These are phyloP conservation scores for Tulasnella sp. DNA, from an alignment of 768 basidiomycete genomes.

Conservation along the genomic window DNA sequence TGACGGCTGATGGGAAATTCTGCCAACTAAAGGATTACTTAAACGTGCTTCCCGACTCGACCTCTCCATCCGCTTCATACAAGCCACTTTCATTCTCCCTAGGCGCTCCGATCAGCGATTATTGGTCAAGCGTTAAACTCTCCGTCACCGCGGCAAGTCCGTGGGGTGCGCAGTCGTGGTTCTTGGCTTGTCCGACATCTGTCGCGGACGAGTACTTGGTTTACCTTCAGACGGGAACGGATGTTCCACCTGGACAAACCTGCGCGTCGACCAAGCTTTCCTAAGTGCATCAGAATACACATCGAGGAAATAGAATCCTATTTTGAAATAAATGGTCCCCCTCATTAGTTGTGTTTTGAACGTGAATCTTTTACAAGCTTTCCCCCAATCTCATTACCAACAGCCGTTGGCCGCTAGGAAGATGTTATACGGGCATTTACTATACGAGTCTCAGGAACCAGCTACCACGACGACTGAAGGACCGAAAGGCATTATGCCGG, in stretches of 20 bases:
- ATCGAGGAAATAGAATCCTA: neutral
- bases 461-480: too few species aligned
- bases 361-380: too few species aligned
- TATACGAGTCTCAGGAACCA: too few species aligned
- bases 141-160: neutral
- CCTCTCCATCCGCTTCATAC: neutral
- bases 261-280: neutral
- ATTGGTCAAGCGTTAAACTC: neutral
- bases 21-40: neutral
- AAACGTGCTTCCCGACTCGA: neutral
- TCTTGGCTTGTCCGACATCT: neutral
- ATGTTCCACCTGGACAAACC: neutral
- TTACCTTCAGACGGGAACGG: neutral
- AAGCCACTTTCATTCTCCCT: neutral
- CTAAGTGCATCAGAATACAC: neutral
- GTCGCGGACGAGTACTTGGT: neutral
- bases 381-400: too few species aligned
- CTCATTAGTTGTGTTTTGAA: too few species aligned
- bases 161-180: neutral
- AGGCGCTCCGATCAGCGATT: neutral
- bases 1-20: neutral
- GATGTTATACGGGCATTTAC: too few species aligned
- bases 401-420: too few species aligned
- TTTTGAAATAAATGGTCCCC: too few species aligned
- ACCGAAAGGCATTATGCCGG: too few species aligned